Conservation (phyloP, 2,329 filamentous ascomycete genomes). For the Epichloe gansuensis region DNA sequence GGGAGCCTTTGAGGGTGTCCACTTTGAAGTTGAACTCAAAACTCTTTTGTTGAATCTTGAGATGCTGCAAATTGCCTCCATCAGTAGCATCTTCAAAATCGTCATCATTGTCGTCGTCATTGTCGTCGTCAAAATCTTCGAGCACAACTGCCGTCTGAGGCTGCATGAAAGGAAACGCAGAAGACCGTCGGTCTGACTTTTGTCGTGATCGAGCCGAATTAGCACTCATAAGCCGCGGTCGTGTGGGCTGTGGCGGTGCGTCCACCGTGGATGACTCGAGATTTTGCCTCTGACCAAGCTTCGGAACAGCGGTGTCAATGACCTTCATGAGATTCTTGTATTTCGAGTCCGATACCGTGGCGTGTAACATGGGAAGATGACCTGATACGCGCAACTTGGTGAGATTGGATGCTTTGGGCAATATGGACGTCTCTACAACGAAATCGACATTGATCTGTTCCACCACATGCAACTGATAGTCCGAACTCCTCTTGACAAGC, state of each 20-base stretch:
- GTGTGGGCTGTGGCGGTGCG: slow-evolving; percentile 14
- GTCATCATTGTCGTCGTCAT: slow-evolving; percentile 54
- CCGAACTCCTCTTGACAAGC: slow-evolving; percentile 53
- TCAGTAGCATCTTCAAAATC: slow-evolving; percentile 56
- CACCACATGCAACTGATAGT: slow-evolving; percentile 73
- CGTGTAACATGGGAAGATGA: slow-evolving; percentile 83
- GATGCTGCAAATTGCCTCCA: slow-evolving; percentile 39
- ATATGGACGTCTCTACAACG: slow-evolving; percentile 85
- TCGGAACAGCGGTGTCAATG: slow-evolving; percentile 89
- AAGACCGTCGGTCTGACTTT: slow-evolving; percentile 46
- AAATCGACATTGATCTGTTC: slow-evolving; percentile 98
- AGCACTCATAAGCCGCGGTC: slow-evolving; percentile 34
- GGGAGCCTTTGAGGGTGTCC: slow-evolving; percentile 81
- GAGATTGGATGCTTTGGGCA: slow-evolving; percentile 89
- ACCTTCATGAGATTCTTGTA: slow-evolving; percentile 96
- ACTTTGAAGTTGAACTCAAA: slow-evolving; percentile 98
- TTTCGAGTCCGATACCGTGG: slow-evolving; percentile 83
- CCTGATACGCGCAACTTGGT: slow-evolving; percentile 87
- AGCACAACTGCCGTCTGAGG: slow-evolving; percentile 68
- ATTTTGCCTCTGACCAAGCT: slow-evolving; percentile 41
- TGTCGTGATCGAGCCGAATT: slow-evolving; percentile 33
- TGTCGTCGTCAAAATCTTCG: slow-evolving; percentile 60
- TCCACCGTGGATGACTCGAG: slow-evolving; percentile 15
- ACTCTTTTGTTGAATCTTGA: slow-evolving; percentile 73
- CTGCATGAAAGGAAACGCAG: slow-evolving; percentile 61